These are phyloP conservation scores for Ceratocystis papillata DNA, from an alignment of 2,329 filamentous ascomycete species.

Conservation along the genomic window DNA sequence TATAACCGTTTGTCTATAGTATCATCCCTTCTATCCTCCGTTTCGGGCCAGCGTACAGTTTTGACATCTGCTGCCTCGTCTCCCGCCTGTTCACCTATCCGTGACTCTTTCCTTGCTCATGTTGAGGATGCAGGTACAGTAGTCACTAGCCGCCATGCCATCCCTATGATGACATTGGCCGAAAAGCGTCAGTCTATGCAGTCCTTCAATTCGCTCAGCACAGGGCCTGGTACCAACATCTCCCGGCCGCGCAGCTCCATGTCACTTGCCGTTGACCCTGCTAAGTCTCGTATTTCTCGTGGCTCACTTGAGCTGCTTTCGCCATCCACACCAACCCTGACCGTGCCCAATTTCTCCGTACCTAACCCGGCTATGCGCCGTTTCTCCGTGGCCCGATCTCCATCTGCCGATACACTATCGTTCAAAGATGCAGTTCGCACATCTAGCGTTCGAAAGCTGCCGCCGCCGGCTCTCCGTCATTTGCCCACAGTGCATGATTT, in stretches of 20 bases:
- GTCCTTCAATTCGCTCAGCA: conserved; percentile 29
- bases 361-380: conserved; percentile 18
- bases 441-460: conserved; percentile 16
- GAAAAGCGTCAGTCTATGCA: conserved; percentile 45
- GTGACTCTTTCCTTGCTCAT: conserved; percentile 40
- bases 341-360: conserved; percentile 23
- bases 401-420: conserved; percentile 18
- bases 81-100: conserved; percentile 45
- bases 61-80: conserved; percentile 50
- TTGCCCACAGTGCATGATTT: conserved; percentile 20
- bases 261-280: conserved; percentile 35
- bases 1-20: conserved; percentile 49
- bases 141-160: conserved; percentile 32
- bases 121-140: conserved; percentile 32
- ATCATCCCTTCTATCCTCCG: conserved; percentile 44
- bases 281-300: conserved; percentile 5
- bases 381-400: conserved; percentile 21
- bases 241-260: conserved; percentile 37
- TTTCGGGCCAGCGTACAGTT: conserved; percentile 44
- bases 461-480: conserved; percentile 13
- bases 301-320: conserved; percentile 12
- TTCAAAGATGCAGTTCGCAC: conserved; percentile 19
- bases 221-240: conserved; percentile 28
- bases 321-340: not conserved
- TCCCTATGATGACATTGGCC: conserved; percentile 34